A percentile compares a stretch with the other conserved stretches of the same genome.
Evolutionary conservation across 2,329 filamentous ascomycete genomes (phyloP).

Genomic region (Sporothrix phasma): DNA sequence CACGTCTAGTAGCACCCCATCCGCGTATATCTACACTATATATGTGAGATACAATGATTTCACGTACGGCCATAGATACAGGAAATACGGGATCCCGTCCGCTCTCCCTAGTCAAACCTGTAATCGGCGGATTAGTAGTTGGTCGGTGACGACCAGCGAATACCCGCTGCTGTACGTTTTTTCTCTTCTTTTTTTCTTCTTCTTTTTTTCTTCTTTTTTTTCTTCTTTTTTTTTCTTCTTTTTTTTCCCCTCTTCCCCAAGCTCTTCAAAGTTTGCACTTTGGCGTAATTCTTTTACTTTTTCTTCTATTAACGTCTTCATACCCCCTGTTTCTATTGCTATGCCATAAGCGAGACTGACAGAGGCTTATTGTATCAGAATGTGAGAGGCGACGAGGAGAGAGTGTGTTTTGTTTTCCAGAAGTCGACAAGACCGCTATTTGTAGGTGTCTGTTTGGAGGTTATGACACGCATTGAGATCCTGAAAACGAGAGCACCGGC

Average conservation of each 20-base stretch:
- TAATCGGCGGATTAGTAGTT: constrained; percentile 7
- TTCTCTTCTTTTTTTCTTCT: background rate
- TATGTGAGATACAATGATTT: too few relatives aligned
- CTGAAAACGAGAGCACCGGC: background rate
- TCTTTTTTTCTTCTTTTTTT: background rate
- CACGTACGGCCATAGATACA: background rate
- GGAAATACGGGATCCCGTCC: constrained; percentile 3
- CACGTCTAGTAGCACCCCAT: too few relatives aligned
- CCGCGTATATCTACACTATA: too few relatives aligned
- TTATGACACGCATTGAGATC: background rate
- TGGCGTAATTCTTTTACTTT: background rate
- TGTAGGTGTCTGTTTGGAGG: background rate
- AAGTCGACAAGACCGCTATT: background rate
- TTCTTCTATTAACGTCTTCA: background rate
- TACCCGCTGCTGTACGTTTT: constrained; percentile 7
- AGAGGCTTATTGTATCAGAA: background rate
- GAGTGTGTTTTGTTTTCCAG: background rate
- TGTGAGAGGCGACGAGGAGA: too few relatives aligned
- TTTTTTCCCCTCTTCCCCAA: background rate
- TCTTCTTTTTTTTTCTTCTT: background rate
- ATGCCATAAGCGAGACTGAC: background rate
- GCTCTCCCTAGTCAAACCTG: constrained; percentile 1
- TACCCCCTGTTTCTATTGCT: too few relatives aligned
- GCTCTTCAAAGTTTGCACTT: too few relatives aligned
- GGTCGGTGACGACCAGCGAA: constrained; percentile 6